These are phyloP conservation scores for Flaveria trinervia DNA, from an alignment of 129 eudicot species.

Conservation along the genomic window DNA sequence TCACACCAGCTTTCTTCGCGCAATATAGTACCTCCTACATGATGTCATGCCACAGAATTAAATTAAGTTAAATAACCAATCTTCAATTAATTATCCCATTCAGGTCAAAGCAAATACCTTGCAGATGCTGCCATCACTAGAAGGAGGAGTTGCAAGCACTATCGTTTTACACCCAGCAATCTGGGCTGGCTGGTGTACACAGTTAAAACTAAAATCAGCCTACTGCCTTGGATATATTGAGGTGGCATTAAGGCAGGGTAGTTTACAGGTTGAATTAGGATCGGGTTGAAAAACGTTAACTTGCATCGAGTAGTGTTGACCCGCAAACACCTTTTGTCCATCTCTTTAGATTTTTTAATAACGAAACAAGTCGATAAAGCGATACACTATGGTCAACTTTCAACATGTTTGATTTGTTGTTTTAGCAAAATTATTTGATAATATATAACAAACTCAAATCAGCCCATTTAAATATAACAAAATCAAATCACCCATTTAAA, in stretches of 20 bases:
- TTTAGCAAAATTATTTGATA: background rate
- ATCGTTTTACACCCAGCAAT: conserved; percentile 96
- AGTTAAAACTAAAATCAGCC: conserved; percentile 27
- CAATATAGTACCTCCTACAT: conserved; percentile 93
- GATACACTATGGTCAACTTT: background rate
- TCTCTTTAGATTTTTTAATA: background rate
- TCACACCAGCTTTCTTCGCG: conserved; percentile 98
- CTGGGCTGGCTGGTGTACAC: conserved; percentile 80
- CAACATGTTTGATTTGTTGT: background rate
- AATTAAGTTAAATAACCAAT: background rate
- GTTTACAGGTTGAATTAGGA: background rate
- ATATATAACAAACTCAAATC: background rate
- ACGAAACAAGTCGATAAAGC: background rate
- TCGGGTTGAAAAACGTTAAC: background rate
- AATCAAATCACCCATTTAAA: background rate
- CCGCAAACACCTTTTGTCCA: background rate
- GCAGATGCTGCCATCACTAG: conserved; percentile 89
- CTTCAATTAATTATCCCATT: conserved; percentile 6
- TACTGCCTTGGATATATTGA: background rate
- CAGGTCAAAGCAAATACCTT: conserved; percentile 57
- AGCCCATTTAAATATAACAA: background rate
- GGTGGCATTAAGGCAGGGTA: background rate
- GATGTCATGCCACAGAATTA: background rate
- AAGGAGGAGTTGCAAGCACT: conserved; percentile 98
- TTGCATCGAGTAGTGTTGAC: background rate